Evolutionary conservation across 345 rosid species (phyloP), one percentile per base, ranked within the genome.

Genomic region (Streptanthus diversifolius): DNA sequence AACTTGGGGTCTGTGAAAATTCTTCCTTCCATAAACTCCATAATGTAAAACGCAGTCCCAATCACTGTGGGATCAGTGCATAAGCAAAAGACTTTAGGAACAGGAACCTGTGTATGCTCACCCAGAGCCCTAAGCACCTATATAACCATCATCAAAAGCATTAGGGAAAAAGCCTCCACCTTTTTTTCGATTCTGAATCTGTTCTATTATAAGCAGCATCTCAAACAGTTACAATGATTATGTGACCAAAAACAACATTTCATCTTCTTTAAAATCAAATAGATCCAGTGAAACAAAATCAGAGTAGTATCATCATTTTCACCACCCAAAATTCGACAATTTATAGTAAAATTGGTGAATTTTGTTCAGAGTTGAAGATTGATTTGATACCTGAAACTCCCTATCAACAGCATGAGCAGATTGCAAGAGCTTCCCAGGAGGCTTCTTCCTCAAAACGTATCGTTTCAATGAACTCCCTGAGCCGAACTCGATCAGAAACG

Each of bases 341-440:
- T 22, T 25, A 18, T 3, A 15, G 30, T 15, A 30, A 37, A 44
- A 24, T 12, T 29, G 32, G 36, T 32, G 5, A 27, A 22, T 22
- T 22, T 47, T 21, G 25, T 18, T 3, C 6, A 37, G 61, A 72
- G 57, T 1, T 49, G 1, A 45, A 40, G 35, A 68, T 18, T 25
- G 58, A 48, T 51, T 48, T 11, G 32, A 21, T 12, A 89, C 96
- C 88, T 83, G 86, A 80, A 81, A 91, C 77, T 95, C 99, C 27
- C 97, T 79, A 5, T 95, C 99, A 7, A 95, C 95, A 24, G 97
- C 96, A 66, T 95, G 97, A 79, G 95, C 97, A 78, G 96, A 95
- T 69, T 79, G 77, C 24, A 95, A 89, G 75, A 91, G 80, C 75
- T 79, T 80, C 71, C 99, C 99, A 7, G 95, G 85, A 55, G 99